Evolutionary conservation across 2,329 filamentous ascomycete species (phyloP).

Genomic region (Neofusicoccum cordaticola): DNA sequence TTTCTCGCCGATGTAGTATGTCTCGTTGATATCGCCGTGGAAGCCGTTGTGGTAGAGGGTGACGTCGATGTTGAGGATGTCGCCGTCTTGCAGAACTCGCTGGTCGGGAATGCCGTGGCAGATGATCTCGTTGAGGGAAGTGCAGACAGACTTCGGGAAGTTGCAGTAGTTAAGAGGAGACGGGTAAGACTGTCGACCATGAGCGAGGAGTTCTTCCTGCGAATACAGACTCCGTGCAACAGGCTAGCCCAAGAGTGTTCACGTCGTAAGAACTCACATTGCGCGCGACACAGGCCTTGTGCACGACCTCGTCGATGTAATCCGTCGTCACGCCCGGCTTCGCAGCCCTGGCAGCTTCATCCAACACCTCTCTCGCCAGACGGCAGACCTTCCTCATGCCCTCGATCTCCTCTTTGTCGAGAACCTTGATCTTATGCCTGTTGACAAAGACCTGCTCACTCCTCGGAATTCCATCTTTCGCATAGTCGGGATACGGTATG

Average conservation of each 20-base stretch:
- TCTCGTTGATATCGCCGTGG: constrained; percentile 96
- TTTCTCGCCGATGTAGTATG: constrained; percentile 93
- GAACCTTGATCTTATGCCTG: constrained; percentile 77
- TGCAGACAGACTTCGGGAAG: constrained; percentile 98
- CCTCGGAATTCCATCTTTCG: constrained; percentile 71
- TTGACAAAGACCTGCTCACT: constrained; percentile 64
- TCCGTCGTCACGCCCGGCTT: constrained; percentile 95
- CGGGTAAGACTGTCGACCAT: constrained; percentile 72
- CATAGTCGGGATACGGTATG: constrained; percentile 85
- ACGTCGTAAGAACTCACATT: constrained; percentile 59
- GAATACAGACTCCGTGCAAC: not conserved
- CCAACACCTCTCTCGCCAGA: constrained; percentile 84
- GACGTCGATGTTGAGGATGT: constrained; percentile 96
- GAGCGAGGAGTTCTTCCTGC: constrained; percentile 19
- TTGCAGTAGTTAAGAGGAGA: constrained; percentile 93
- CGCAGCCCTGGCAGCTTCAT: constrained; percentile 79
- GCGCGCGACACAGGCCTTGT: constrained; percentile 90
- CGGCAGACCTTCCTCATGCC: constrained; percentile 91
- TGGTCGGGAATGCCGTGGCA: constrained; percentile 98
- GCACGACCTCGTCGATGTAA: constrained; percentile 89
- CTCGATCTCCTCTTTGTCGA: constrained; percentile 77
- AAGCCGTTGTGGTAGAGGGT: constrained; percentile 92
- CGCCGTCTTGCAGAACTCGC: constrained; percentile 80
- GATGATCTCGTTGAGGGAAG: constrained; percentile 93
- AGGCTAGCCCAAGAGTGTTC: not conserved